Evolutionary conservation across 495 filamentous ascomycete species (phyloP).

Genomic region (Hypoxylon intermedium): DNA sequence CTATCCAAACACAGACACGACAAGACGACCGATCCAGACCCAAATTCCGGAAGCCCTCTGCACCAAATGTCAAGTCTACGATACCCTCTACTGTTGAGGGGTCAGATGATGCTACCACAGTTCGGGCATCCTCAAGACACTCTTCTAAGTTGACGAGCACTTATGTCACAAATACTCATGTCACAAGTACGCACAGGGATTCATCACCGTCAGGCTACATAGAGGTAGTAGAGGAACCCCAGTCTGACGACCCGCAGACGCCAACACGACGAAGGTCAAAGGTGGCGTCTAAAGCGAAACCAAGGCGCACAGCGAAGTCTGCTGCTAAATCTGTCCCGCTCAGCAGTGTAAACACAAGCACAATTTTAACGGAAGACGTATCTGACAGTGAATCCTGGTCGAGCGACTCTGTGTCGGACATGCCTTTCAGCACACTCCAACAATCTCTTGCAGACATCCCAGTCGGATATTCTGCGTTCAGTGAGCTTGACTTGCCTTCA

Average conservation of each 20-base stretch:
- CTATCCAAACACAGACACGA: constrained; percentile 30
- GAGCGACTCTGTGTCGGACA: constrained; percentile 42
- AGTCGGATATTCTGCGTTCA: constrained; percentile 65
- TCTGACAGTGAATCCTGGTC: constrained; percentile 42
- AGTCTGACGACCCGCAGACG: constrained; percentile 39
- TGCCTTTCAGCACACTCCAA: constrained; percentile 50
- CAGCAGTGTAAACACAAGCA: constrained; percentile 30
- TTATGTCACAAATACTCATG: constrained; percentile 21
- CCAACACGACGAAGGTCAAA: constrained; percentile 28
- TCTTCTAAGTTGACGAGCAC: constrained; percentile 38
- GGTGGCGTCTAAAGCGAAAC: constrained; percentile 29
- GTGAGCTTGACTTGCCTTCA: constrained; percentile 59
- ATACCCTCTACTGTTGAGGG: constrained; percentile 38
- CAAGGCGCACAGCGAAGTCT: constrained; percentile 29
- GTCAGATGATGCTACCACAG: constrained; percentile 40
- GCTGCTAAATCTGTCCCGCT: constrained; percentile 7
- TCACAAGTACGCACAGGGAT: constrained; percentile 29
- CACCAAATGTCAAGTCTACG: constrained; percentile 41
- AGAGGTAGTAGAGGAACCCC: constrained; percentile 48
- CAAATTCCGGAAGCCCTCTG: constrained; percentile 23
- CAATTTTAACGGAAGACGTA: constrained; percentile 30
- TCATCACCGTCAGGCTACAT: constrained; percentile 58
- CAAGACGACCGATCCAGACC: constrained; percentile 38
- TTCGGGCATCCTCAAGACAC: constrained; percentile 43
- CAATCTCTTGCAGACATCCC: constrained; percentile 62